phyloP scores from a whole-genome alignment of 306 rosid species.

The Trifolium fragiferum region DNA sequence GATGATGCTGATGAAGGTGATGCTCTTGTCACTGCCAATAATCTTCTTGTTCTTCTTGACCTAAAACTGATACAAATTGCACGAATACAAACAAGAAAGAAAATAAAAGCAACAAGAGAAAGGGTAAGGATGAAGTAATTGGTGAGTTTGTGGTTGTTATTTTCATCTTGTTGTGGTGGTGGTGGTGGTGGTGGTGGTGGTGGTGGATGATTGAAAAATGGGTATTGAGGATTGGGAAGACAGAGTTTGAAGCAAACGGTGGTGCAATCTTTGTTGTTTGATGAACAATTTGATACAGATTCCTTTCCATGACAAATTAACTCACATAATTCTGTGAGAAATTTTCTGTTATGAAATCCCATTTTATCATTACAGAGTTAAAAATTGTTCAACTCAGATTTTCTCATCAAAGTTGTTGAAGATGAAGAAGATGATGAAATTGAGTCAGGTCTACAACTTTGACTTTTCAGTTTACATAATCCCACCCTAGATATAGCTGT shows the following conservation, averaged over 20 bases:
- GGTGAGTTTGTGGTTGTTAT: neutral
- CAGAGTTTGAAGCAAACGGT: constrained; percentile 5
- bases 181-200: constrained; percentile 2
- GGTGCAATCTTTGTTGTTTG: constrained; percentile 19
- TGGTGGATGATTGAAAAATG: neutral
- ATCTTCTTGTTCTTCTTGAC: constrained; percentile 27
- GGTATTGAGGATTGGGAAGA: neutral
- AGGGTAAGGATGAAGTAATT: constrained; percentile 26
- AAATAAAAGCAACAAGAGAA: constrained; percentile 42
- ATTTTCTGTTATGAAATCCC: constrained; percentile 47
- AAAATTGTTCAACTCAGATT: neutral
- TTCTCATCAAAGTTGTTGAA: neutral
- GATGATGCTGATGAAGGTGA: neutral
- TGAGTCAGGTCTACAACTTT: constrained; percentile 27
- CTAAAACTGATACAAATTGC: constrained; percentile 45
- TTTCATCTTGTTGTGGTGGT: too few relatives aligned
- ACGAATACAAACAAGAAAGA: constrained; percentile 47
- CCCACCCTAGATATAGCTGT: too few relatives aligned
- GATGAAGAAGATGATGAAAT: neutral
- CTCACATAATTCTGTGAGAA: neutral
- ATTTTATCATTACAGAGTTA: constrained; percentile 36
- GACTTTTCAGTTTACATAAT: constrained; percentile 22
- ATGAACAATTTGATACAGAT: neutral
- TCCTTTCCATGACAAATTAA: neutral
- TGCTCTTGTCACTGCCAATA: neutral